These are phyloP conservation scores for Fabrea salina DNA, from an alignment of 169 alveolate genomes.

Conservation along the genomic window DNA sequence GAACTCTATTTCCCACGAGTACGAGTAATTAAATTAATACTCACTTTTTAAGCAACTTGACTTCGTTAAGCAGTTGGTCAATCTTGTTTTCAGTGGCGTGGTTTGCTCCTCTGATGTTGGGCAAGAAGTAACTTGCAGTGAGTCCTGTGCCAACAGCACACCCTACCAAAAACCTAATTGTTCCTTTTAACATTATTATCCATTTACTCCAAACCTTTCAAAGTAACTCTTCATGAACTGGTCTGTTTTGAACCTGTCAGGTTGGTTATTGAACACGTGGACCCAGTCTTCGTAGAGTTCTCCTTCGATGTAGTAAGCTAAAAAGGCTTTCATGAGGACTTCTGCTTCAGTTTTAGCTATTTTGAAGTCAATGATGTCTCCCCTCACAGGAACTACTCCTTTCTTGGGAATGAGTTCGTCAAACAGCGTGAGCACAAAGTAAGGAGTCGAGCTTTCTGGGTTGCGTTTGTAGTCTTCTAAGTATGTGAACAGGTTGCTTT, in stretches of 20 bases:
- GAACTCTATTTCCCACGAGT: slow-evolving; percentile 2
- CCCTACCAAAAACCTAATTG: background rate
- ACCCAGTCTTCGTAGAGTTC: slow-evolving; percentile 51
- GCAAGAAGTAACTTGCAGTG: too few relatives aligned
- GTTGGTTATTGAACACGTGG: slow-evolving; percentile 47
- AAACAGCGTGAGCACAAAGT: slow-evolving; percentile 61
- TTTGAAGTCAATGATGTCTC: slow-evolving; percentile 55
- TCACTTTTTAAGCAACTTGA: too few relatives aligned
- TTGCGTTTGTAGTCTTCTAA: slow-evolving; percentile 61
- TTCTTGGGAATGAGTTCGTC: slow-evolving; percentile 57
- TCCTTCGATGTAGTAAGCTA: slow-evolving; percentile 38
- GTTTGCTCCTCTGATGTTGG: too few relatives aligned
- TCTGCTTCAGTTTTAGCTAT: slow-evolving; percentile 51
- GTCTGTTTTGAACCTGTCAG: slow-evolving; percentile 35
- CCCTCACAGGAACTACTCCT: slow-evolving; percentile 58
- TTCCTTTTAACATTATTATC: background rate
- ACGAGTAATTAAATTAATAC: too few relatives aligned
- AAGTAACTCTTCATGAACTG: background rate
- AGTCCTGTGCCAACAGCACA: too few relatives aligned
- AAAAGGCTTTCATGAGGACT: slow-evolving; percentile 28
- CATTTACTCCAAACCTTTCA: background rate
- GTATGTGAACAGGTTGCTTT: slow-evolving; percentile 37
- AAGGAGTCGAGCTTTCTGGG: slow-evolving; percentile 54
- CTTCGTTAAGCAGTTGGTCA: too few relatives aligned
- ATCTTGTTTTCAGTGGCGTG: too few relatives aligned